Evolutionary conservation across 2,329 filamentous ascomycete species (phyloP), one percentile per base, ranked within the genome.

Genomic region (Coniella vitis): DNA sequence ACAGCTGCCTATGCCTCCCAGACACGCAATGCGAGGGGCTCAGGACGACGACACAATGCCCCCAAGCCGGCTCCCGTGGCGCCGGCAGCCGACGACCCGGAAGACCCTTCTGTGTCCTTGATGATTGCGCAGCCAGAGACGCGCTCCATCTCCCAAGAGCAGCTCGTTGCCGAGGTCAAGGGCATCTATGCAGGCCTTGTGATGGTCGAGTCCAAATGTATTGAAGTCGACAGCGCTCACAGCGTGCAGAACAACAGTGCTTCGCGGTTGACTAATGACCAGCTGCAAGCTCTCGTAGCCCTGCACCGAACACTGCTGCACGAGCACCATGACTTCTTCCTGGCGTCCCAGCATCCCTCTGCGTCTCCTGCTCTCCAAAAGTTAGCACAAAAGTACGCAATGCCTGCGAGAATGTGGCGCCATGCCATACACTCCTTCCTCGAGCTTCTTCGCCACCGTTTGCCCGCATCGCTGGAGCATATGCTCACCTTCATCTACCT

Each of bases 381-480:
- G 0, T 65, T 96, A 0, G 84, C 90, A 0, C 76, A 77, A 0
- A 93, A 93, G 53, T 95, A 95, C 57, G 82, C 83, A 0, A 96
- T 97, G 88, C 90, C 91, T 0, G 89, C 87, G 0, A 73, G 91
- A 0, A 93, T 97, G 87, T 97, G 93, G 93, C 76, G 88, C 0
- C 87, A 95, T 57, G 91, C 87, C 0, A 96, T 97, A 3, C 89
- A 94, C 60, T 83, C 81, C 0, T 93, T 93, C 49, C 72, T 95
- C 0, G 88, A 95, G 56, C 63, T 94, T 0, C 65, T 95, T 0
- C 74, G 88, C 0, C 81, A 87, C 55, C 78, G 83, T 2, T 69
- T 95, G 0, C 91, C 90, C 0, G 75, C 74, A 0, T 90, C 86
- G 1, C 68, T 90, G 1, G 90, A 96, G 43, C 86, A 94, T 48